These are phyloP conservation scores for Scutellaria galericulata DNA, from an alignment of 257 asterid species.

Conservation along the genomic window DNA sequence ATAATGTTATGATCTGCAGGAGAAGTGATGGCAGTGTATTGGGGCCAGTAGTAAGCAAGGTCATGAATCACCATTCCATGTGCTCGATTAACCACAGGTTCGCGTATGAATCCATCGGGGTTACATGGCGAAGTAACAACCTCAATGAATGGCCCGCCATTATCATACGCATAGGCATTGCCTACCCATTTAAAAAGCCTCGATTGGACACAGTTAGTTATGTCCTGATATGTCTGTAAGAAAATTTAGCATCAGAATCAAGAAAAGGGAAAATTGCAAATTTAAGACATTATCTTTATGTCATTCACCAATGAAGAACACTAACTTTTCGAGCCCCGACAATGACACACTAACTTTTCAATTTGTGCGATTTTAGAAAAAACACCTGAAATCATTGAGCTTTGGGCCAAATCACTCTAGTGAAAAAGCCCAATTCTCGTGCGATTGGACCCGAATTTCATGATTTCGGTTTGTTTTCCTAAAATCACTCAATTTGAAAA, in stretches of 20 bases:
- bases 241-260: not conserved
- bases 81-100: slow-evolving; percentile 48
- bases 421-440: too few species aligned
- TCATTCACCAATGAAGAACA: too few species aligned
- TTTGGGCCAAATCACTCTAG: too few species aligned
- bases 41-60: slow-evolving; percentile 91
- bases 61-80: slow-evolving; percentile 64
- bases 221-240: slow-evolving; percentile 60
- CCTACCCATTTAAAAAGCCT: slow-evolving; percentile 73
- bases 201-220: slow-evolving; percentile 48
- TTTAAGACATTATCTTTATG: too few species aligned
- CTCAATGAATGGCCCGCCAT: slow-evolving; percentile 61
- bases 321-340: too few species aligned
- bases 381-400: too few species aligned
- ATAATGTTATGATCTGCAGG: slow-evolving; percentile 60
- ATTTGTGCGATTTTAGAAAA: too few species aligned
- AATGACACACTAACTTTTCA: too few species aligned
- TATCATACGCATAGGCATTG: slow-evolving; percentile 54
- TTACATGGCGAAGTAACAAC: slow-evolving; percentile 81
- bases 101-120: slow-evolving; percentile 58
- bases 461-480: too few species aligned
- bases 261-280: too few species aligned
- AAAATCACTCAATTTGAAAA: too few species aligned
- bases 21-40: slow-evolving; percentile 67
- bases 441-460: too few species aligned